Conservation (phyloP, 768 basidiomycete genomes). For the Tephrocybe sp. region DNA sequence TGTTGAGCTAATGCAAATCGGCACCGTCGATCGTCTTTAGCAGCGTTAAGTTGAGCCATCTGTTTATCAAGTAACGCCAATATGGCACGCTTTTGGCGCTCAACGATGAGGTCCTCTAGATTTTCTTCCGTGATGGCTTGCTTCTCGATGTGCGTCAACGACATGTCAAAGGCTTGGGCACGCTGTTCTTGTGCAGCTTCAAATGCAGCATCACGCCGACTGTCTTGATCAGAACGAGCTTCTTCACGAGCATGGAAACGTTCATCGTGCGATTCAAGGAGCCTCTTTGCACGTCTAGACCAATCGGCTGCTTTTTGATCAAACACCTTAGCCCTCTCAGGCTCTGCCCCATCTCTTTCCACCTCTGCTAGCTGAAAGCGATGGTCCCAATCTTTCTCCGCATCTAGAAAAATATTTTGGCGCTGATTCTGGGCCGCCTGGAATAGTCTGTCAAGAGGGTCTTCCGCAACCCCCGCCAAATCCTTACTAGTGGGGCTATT, state of each 20-base stretch:
- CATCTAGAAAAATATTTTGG: background rate
- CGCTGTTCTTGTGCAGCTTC: background rate
- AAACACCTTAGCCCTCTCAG: background rate
- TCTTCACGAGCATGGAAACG: background rate
- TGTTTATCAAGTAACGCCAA: background rate
- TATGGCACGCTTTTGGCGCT: background rate
- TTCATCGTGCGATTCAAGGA: background rate
- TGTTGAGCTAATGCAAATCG: background rate
- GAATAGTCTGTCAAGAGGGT: background rate
- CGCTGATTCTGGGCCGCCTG: background rate
- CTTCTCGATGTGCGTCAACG: conserved; percentile 1
- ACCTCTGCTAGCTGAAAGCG: conserved; percentile 4
- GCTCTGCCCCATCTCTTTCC: background rate
- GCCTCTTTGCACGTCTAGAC: background rate
- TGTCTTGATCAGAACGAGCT: background rate
- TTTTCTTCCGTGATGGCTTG: background rate
- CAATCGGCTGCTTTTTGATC: background rate
- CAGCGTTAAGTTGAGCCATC: background rate
- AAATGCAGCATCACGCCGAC: background rate
- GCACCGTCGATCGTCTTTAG: background rate
- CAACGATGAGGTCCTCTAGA: background rate
- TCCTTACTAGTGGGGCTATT: background rate
- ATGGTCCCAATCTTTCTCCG: background rate
- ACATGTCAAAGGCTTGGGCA: background rate
- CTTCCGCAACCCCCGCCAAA: background rate